Conservation (phyloP, 371 early-diverging fungal species). For the Homolaphlyctis polyrhiza region DNA sequence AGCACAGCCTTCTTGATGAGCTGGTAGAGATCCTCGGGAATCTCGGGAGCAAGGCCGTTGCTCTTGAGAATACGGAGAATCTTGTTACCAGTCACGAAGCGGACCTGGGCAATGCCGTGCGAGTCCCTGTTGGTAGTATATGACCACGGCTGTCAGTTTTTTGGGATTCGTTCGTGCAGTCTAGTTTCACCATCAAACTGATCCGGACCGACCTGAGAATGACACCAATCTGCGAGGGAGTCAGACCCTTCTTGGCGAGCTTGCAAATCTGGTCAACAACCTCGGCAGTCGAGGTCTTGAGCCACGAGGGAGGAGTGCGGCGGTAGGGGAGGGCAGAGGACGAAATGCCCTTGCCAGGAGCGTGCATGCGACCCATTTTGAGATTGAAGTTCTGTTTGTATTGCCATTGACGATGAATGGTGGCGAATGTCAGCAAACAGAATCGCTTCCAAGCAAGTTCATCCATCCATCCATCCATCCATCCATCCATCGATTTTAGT, state of each 20-base stretch:
- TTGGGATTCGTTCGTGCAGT: not conserved
- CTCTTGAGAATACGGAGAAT: conserved; percentile 89
- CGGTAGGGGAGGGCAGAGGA: conserved; percentile 98
- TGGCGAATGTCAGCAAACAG: too few species aligned
- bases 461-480: too few species aligned
- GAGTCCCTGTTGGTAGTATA: conserved; percentile 66
- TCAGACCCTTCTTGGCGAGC: conserved; percentile 98
- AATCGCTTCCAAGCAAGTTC: too few species aligned
- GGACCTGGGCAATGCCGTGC: conserved; percentile 97
- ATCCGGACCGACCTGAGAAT: too few species aligned
- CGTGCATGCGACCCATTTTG: conserved; percentile 95
- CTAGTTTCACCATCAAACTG: not conserved
- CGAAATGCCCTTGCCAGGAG: conserved; percentile 95
- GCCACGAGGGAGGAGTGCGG: conserved; percentile 96
- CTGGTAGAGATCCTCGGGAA: conserved; percentile 99
- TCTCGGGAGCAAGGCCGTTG: conserved; percentile 93
- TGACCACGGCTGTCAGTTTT: not conserved
- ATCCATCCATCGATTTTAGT: too few species aligned
- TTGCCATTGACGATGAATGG: too few species aligned
- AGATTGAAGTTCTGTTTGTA: too few species aligned
- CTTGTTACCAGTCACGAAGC: conserved; percentile 94
- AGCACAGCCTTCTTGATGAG: conserved; percentile 99
- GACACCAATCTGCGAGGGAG: conserved; percentile 99
- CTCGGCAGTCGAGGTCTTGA: conserved; percentile 94
- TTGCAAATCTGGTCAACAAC: conserved; percentile 98